Base-by-base conservation (phyloP, 768 basidiomycete species). In the Boletus reticuloceps region DNA sequence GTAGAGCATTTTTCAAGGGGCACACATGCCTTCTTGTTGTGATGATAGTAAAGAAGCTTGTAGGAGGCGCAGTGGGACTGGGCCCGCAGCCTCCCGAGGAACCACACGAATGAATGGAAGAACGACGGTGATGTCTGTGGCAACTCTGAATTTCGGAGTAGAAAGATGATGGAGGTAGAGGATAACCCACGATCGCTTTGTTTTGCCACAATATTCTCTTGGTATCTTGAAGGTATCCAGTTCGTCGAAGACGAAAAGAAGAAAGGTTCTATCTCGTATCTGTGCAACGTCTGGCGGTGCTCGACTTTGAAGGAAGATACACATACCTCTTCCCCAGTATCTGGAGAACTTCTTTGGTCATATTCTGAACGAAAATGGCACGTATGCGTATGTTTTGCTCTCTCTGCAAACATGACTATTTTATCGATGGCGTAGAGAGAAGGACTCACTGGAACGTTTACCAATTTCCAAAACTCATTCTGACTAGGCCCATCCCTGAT, bases 201-300 rank as follows among this genome's bases (percentile, higher is more conserved):
- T 2, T 68, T 67, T 16, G 64, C 62, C 6, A 58, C 36, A 1
- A 77, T 53, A 47, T 75, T 78, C 59, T 85, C 84, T 57, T 84
- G 79, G 49, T 80, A 88, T 51, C 84, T 78, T 1, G 83, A 82
- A 3, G 85, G 85, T 57, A 86, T 88, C 84, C 83, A 85, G 55
- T 82, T 84, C 3, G 82, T 64, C 2, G 82, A 80, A 1, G 83
- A 84, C 0, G 82, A 81, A 64, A 84, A 86, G 62, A 81, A 86
- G 65, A 86, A 85, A 0, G 84, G 84, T 57, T 85, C 84, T 53
- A 85, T 72, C 41, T 73, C 72, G 52, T 81, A 83, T 63, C 83
- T 74, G 20, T 13, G 13, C 42, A 31, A 31, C 1, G 44, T 43
- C 45, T 34, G 25, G 1, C 44, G 5, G 38, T n/a, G 31, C 4